phyloP scores from a whole-genome alignment of 2,329 filamentous ascomycete genomes.

The Trichoderma sp. region DNA sequence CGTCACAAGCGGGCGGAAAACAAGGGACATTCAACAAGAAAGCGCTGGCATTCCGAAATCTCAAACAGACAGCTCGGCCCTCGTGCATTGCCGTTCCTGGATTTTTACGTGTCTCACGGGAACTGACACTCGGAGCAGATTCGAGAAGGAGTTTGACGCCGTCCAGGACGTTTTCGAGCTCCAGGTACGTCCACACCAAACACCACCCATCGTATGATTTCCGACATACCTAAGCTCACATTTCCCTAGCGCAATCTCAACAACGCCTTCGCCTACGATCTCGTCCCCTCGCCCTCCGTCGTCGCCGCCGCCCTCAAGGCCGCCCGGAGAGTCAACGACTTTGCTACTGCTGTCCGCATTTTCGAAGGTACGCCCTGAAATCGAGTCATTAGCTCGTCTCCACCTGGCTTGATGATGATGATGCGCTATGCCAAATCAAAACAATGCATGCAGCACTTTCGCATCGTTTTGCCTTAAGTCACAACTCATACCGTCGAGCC shows the following conservation, averaged over 20 bases:
- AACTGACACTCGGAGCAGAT: conserved; percentile 58
- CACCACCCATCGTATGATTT: conserved; percentile 31
- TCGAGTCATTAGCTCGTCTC: conserved; percentile 11
- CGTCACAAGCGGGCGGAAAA: conserved; percentile 1
- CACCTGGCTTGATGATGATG: not conserved
- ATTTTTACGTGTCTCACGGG: not conserved
- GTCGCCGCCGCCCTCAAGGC: conserved; percentile 89
- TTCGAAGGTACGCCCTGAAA: conserved; percentile 78
- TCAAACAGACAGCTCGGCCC: not conserved
- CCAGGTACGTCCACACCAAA: conserved; percentile 67
- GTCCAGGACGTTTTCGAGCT: conserved; percentile 99
- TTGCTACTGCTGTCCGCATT: conserved; percentile 94
- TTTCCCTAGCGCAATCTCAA: conserved; percentile 78
- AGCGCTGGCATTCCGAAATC: conserved; percentile 6
- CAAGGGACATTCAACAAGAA: not conserved
- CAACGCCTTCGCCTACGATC: conserved; percentile 99
- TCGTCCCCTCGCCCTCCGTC: conserved; percentile 91
- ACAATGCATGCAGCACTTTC: not conserved
- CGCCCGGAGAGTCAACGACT: conserved; percentile 96
- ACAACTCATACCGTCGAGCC: not conserved
- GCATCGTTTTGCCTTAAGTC: not conserved
- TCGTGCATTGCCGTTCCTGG: not conserved
- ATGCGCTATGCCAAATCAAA: not conserved
- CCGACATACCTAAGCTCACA: conserved; percentile 32
- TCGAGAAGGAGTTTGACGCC: conserved; percentile 97